A percentile compares a stretch with the other conserved stretches of the same genome.
phyloP scores from a whole-genome alignment of 2,329 filamentous ascomycete genomes.

The Chaetoscypha palmicola region DNA sequence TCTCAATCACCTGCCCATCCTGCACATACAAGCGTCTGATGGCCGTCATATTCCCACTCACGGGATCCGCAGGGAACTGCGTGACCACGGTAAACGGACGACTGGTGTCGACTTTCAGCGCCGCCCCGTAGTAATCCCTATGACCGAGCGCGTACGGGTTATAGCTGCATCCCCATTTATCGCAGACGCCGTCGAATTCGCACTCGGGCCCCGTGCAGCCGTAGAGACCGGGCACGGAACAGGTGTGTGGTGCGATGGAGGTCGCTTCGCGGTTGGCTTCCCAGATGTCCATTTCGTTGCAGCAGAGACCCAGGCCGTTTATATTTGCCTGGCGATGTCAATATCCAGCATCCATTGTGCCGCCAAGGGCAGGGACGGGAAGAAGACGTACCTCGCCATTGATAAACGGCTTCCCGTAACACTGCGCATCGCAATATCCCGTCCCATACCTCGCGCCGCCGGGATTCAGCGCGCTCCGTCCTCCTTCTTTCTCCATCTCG shows the following conservation, averaged over 20 bases:
- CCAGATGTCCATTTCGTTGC: conserved; percentile 64
- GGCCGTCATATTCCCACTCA: conserved; percentile 42
- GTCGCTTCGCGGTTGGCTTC: conserved; percentile 53
- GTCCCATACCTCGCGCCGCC: conserved; percentile 54
- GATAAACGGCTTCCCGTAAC: conserved; percentile 41
- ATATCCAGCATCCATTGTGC: neutral
- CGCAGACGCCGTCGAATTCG: conserved; percentile 43
- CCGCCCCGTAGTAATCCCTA: conserved; percentile 47
- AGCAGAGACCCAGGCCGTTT: conserved; percentile 45
- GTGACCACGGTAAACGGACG: conserved; percentile 50
- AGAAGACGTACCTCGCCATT: conserved; percentile 40
- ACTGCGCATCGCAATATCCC: conserved; percentile 58
- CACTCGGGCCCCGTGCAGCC: conserved; percentile 37
- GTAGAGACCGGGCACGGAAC: conserved; percentile 37
- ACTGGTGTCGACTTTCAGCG: conserved; percentile 44
- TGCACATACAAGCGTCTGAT: conserved; percentile 52
- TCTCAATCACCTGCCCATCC: conserved; percentile 44
- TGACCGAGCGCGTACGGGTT: conserved; percentile 52
- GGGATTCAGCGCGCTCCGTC: conserved; percentile 43
- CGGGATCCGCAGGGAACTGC: conserved; percentile 48
- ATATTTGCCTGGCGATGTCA: conserved; percentile 39
- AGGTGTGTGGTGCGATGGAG: conserved; percentile 52
- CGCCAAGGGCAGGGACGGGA: too few relatives aligned
- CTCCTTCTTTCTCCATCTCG: conserved; percentile 56
- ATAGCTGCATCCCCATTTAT: conserved; percentile 54